A percentile compares a stretch with the other conserved stretches of the same genome.
phyloP scores from a whole-genome alignment of 441 rosid species.

The Arabidopsis hybrid region DNA sequence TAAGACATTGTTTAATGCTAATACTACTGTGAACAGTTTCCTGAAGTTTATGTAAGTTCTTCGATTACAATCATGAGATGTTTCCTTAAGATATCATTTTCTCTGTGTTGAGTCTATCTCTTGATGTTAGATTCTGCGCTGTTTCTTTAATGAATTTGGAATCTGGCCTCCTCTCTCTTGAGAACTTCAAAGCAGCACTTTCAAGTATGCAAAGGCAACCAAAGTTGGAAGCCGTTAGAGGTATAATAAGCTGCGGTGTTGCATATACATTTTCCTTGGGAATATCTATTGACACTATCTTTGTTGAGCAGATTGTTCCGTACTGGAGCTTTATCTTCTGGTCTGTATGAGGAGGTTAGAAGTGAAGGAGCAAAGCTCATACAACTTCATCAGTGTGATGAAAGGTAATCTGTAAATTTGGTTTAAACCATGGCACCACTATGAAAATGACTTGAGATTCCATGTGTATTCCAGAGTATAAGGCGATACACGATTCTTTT shows the following conservation, averaged over 20 bases:
- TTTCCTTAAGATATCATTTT: constrained; percentile 33
- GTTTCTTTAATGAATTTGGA: constrained; percentile 74
- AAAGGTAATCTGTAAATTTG: constrained; percentile 61
- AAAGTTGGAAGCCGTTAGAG: constrained; percentile 82
- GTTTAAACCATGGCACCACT: constrained; percentile 4
- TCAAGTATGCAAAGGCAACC: constrained; percentile 75
- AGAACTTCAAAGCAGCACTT: constrained; percentile 82
- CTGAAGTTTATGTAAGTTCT: constrained; percentile 80
- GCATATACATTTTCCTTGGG: constrained; percentile 20
- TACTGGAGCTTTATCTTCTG: constrained; percentile 87
- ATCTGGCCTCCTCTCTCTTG: constrained; percentile 75
- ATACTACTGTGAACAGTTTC: constrained; percentile 65
- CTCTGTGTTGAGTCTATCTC: constrained; percentile 40
- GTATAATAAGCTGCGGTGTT: constrained; percentile 43
- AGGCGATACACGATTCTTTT: constrained; percentile 76
- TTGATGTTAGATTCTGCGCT: constrained; percentile 70
- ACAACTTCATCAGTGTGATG: constrained; percentile 87
- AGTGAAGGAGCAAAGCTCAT: constrained; percentile 83
- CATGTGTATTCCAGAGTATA: constrained; percentile 72
- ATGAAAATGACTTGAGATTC: constrained; percentile 10
- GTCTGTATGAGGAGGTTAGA: constrained; percentile 92
- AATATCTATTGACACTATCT: constrained; percentile 15
- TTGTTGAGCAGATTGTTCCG: constrained; percentile 78
- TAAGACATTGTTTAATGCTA: constrained; percentile 51
- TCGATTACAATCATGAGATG: constrained; percentile 24